These are phyloP conservation scores for Vaccinium darrowii DNA, from an alignment of 148 eudicot genomes.

Conservation along the genomic window DNA sequence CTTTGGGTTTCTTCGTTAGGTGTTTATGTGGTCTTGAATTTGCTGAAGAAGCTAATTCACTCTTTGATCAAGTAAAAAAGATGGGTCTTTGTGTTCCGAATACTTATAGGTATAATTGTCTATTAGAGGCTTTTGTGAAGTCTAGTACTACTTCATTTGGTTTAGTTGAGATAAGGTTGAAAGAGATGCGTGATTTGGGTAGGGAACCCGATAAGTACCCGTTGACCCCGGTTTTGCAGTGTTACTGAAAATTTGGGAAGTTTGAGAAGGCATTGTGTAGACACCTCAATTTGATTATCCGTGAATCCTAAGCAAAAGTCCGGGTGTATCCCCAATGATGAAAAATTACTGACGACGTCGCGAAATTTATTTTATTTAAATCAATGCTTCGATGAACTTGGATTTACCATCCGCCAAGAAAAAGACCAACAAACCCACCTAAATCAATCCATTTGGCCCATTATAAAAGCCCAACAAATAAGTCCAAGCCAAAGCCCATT, in stretches of 20 bases:
- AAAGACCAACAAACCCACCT: too few species aligned
- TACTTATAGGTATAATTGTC: conserved; percentile 13
- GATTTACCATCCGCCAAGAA: too few species aligned
- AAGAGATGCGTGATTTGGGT: conserved; percentile 57
- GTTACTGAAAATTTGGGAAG: conserved; percentile 65
- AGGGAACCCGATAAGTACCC: conserved; percentile 63
- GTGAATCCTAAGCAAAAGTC: too few species aligned
- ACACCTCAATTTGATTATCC: too few species aligned
- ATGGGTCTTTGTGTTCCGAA: conserved; percentile 26
- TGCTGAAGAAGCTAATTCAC: conserved; percentile 55
- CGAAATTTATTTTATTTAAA: too few species aligned
- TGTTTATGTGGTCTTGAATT: conserved; percentile 62
- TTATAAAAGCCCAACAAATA: too few species aligned
- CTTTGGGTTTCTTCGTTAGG: conserved; percentile 67
- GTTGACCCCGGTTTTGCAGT: conserved; percentile 62
- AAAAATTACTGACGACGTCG: too few species aligned
- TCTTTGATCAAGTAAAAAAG: conserved; percentile 60
- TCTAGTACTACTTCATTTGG: conserved; percentile 25
- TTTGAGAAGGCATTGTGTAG: conserved; percentile 71
- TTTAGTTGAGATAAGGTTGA: conserved; percentile 56
- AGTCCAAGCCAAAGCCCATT: too few species aligned
- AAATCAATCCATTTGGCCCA: too few species aligned
- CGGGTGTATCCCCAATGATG: too few species aligned
- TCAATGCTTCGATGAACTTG: too few species aligned
- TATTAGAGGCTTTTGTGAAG: conserved; percentile 64